Base-by-base conservation (phyloP, 257 asterid species). In the Ajuga chamaepitys region DNA sequence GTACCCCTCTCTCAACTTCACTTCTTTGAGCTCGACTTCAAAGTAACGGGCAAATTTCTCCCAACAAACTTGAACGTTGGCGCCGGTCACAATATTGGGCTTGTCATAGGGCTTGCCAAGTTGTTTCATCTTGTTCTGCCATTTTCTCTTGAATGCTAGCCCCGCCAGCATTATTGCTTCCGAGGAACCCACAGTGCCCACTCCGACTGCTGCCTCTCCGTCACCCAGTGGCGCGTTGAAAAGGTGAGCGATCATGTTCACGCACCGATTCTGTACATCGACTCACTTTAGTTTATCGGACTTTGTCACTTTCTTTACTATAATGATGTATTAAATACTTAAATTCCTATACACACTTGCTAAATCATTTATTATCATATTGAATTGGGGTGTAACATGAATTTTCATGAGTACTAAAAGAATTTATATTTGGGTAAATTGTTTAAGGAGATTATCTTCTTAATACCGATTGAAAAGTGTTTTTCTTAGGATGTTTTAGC, bases 121-220 rank as follows among this genome's bases (percentile, higher is more conserved):
- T 1, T 62, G 75, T 66, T 74, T 91, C 95, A 86, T 88, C 81
- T 86, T 91, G 85, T 91, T 88, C 65, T 91, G 98, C 98, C 98
- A 91, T 50, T 71, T 74, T 32, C 98, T 78, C 81, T 91, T 91
- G 87, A 91, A 88, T 1, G 98, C 98, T 54, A 91, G 66, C 1
- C 98, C 98, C n/a, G 98, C 98, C 5, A 88, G 83, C 98, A 88
- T 88, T 30, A 91, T 91, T 58, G 98, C 98, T 67, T 91, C 98
- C 13, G 97, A 91, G 3, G 97, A 91, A 3, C 97, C 97, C 1
- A 91, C 97, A 0, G 97, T 91, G 50, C 97, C 96, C 17, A 86
- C 95, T 2, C 98, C 98, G 16, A 91, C 80, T 0, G 98, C 97
- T 0, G 96, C 48, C 80, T 91, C 94, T 1, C 77, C 84, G 0